These are phyloP conservation scores for Malus sylvestris DNA, from an alignment of 306 rosid genomes.

Conservation along the genomic window DNA sequence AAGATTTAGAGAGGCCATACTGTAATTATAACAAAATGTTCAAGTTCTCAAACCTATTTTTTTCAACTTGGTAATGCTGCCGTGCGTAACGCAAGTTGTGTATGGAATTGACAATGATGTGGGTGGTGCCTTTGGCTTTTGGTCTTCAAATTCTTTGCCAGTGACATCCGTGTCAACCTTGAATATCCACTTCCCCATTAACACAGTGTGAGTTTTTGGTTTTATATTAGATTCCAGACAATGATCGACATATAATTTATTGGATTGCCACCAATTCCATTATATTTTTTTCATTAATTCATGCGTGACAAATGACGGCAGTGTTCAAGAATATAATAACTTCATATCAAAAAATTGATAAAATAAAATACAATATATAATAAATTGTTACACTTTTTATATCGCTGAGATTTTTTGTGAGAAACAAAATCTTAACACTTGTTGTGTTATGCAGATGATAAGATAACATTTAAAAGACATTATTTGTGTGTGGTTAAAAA, in stretches of 20 bases:
- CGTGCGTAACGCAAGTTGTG: slow-evolving; percentile 25
- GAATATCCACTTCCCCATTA: slow-evolving; percentile 6
- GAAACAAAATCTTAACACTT: not conserved
- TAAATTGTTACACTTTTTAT: too few relatives aligned
- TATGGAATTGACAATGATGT: slow-evolving; percentile 17
- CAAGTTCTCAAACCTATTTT: too few relatives aligned
- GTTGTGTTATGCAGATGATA: too few relatives aligned
- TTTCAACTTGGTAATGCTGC: not conserved
- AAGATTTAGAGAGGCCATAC: not conserved
- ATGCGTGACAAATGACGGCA: not conserved
- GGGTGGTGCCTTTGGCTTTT: not conserved
- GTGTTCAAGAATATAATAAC: not conserved
- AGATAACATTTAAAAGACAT: not conserved
- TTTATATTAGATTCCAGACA: slow-evolving; percentile 8
- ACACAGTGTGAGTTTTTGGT: not conserved
- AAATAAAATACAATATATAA: too few relatives aligned
- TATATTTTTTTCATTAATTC: not conserved
- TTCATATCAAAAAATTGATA: too few relatives aligned
- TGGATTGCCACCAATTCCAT: slow-evolving; percentile 7
- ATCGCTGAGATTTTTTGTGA: too few relatives aligned
- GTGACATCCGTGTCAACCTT: slow-evolving; percentile 10
- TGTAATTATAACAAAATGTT: too few relatives aligned
- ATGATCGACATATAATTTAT: not conserved
- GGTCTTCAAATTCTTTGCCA: not conserved
- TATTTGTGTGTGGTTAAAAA: too few relatives aligned